A percentile compares a stretch with the other conserved stretches of the same genome.
These are phyloP conservation scores for Chalciporus chontae DNA, from an alignment of 768 basidiomycete genomes.

Conservation along the genomic window DNA sequence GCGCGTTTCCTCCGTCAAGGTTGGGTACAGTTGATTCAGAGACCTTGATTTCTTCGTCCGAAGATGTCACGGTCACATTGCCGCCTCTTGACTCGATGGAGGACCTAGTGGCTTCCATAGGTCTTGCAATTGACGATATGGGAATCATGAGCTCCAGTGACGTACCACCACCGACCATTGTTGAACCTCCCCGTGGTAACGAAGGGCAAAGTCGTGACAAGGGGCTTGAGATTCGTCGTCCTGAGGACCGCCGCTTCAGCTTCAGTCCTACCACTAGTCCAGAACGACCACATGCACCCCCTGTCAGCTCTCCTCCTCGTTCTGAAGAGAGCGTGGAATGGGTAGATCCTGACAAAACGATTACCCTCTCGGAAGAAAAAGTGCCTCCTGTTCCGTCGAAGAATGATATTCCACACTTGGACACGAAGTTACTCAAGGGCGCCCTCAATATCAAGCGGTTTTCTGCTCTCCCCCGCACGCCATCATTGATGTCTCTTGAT, in stretches of 20 bases:
- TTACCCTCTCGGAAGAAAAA: conserved; percentile 13
- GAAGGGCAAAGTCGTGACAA: conserved; percentile 25
- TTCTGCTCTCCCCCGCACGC: conserved; percentile 63
- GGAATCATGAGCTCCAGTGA: conserved; percentile 32
- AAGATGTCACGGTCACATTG: conserved; percentile 17
- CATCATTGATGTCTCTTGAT: conserved; percentile 49
- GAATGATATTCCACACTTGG: conserved; percentile 20
- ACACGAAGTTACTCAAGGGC: conserved; percentile 24
- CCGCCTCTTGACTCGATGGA: conserved; percentile 33
- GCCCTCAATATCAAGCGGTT: conserved; percentile 39
- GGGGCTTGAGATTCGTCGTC: conserved; percentile 32
- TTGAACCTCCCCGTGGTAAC: conserved; percentile 36
- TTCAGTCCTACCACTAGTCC: conserved; percentile 6
- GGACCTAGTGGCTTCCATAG: conserved; percentile 36
- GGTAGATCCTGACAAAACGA: conserved; percentile 18
- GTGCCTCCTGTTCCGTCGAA: conserved; percentile 31
- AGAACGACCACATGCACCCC: conserved; percentile 12
- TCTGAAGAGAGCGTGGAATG: conserved; percentile 20
- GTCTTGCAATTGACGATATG: conserved; percentile 38
- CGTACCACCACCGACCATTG: conserved; percentile 37
- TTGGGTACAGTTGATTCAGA: conserved; percentile 25
- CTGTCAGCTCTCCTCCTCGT: conserved; percentile 12
- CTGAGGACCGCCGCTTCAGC: conserved; percentile 14
- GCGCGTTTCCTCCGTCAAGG: conserved; percentile 57
- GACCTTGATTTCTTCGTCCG: conserved; percentile 10